Evolutionary conservation across 1,284 basidiomycete species (phyloP).

Genomic region (Marasmius tenuissimus): DNA sequence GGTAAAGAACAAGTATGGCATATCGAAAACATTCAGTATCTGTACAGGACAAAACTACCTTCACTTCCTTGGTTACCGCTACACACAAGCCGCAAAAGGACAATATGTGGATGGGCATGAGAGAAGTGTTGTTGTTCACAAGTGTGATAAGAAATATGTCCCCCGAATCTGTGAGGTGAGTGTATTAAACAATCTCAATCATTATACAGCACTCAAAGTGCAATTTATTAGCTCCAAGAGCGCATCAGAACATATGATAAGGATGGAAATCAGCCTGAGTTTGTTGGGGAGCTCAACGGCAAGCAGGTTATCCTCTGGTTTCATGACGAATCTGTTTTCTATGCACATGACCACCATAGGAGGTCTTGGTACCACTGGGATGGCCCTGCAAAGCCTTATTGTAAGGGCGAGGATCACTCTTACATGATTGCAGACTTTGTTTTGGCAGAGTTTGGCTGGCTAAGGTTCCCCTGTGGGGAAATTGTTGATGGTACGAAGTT

Average conservation of each 20-base stretch:
- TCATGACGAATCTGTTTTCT: constrained; percentile 29
- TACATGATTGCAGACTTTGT: constrained; percentile 31
- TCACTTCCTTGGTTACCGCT: constrained; percentile 15
- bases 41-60: constrained; percentile 18
- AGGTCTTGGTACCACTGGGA: constrained; percentile 22
- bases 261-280: too few relatives aligned
- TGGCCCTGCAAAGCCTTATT: constrained; percentile 16
- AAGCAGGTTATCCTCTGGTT: constrained; percentile 22
- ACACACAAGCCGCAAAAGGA: constrained; percentile 15
- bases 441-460: constrained; percentile 25
- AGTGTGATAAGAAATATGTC: constrained; percentile 19
- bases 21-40: constrained; percentile 18
- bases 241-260: too few relatives aligned
- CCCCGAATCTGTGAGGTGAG: constrained; percentile 11
- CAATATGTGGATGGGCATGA: constrained; percentile 32
- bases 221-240: too few relatives aligned
- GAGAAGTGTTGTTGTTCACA: constrained; percentile 16
- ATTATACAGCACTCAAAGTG: too few relatives aligned
- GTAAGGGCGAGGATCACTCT: constrained; percentile 31
- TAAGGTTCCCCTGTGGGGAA: too few relatives aligned
- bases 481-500: constrained; percentile 18
- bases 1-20: constrained; percentile 22
- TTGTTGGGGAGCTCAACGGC: not conserved
- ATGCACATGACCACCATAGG: constrained; percentile 24
- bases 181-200: not conserved